These are phyloP conservation scores for Chalaropsis thielavioides DNA, from an alignment of 2,329 filamentous ascomycete genomes.

Conservation along the genomic window DNA sequence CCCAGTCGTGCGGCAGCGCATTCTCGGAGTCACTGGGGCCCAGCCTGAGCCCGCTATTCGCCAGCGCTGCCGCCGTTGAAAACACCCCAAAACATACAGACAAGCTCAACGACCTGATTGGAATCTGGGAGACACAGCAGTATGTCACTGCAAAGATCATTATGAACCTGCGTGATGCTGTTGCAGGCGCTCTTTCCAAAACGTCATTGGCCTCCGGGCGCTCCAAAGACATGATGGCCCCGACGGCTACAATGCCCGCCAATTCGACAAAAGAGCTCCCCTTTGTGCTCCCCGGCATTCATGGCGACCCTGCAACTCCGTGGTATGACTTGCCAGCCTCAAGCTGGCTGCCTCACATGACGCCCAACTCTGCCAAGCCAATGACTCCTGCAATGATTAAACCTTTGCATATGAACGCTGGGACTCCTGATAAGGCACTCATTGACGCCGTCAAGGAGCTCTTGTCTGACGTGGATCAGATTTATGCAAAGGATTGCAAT, in stretches of 20 bases:
- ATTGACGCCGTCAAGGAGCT: conserved; percentile 55
- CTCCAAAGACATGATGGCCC: conserved; percentile 19
- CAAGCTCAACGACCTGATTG: conserved; percentile 50
- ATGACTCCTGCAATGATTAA: conserved; percentile 58
- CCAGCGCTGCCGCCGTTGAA: conserved; percentile 40
- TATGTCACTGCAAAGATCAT: conserved; percentile 45
- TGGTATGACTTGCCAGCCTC: conserved; percentile 75
- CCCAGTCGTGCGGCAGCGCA: conserved; percentile 33
- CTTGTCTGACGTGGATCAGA: conserved; percentile 51
- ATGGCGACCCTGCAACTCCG: conserved; percentile 57
- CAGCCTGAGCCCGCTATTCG: conserved; percentile 47
- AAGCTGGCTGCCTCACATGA: conserved; percentile 65
- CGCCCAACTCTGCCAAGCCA: conserved; percentile 58
- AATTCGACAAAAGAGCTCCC: conserved; percentile 43
- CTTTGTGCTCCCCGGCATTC: conserved; percentile 58
- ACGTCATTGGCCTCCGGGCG: conserved; percentile 15
- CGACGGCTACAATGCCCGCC: conserved; percentile 18
- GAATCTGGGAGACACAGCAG: conserved; percentile 52
- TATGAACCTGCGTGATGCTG: conserved; percentile 43
- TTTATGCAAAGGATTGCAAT: conserved; percentile 44
- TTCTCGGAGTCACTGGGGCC: conserved; percentile 44
- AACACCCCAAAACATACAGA: conserved; percentile 49
- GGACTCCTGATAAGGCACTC: conserved; percentile 52
- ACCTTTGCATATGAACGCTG: conserved; percentile 54
- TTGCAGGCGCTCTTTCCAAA: conserved; percentile 21